Percentiles rank a stretch among this genome's conserved stretches.
phyloP scores from a whole-genome alignment of 2,329 filamentous ascomycete genomes.

The Colletotrichum musae region DNA sequence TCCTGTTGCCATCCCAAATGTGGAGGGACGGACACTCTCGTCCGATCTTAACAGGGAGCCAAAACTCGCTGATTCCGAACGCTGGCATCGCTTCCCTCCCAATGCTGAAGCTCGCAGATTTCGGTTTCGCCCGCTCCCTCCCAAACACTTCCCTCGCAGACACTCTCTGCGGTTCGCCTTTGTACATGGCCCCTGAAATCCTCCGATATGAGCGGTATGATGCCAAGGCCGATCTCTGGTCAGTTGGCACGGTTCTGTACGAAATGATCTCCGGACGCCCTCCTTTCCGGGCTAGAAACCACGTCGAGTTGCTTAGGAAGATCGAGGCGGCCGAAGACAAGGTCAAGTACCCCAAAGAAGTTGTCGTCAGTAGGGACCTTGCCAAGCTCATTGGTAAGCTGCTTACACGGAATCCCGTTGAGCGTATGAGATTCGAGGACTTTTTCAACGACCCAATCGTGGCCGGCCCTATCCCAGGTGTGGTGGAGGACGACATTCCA shows the following conservation, averaged over 20 bases:
- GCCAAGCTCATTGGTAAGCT: slow-evolving; percentile 85
- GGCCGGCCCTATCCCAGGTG: slow-evolving; percentile 81
- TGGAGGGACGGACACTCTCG: slow-evolving; percentile 75
- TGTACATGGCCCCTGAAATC: slow-evolving; percentile 99
- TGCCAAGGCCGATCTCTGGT: slow-evolving; percentile 97
- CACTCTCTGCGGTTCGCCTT: slow-evolving; percentile 93
- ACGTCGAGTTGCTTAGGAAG: slow-evolving; percentile 92
- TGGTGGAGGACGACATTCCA: slow-evolving; percentile 82
- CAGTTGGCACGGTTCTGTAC: slow-evolving; percentile 93
- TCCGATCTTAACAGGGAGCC: slow-evolving; percentile 82
- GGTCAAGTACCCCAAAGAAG: slow-evolving; percentile 85
- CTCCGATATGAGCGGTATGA: slow-evolving; percentile 97
- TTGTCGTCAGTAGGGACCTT: slow-evolving; percentile 79
- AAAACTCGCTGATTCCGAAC: slow-evolving; percentile 84
- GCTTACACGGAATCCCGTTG: slow-evolving; percentile 87
- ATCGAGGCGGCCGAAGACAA: slow-evolving; percentile 91
- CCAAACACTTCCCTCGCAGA: slow-evolving; percentile 94
- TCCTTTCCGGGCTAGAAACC: slow-evolving; percentile 92
- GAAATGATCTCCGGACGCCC: slow-evolving; percentile 95
- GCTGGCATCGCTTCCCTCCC: slow-evolving; percentile 88
- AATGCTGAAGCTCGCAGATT: slow-evolving; percentile 98
- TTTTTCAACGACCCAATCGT: slow-evolving; percentile 87
- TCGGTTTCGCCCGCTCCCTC: slow-evolving; percentile 95
- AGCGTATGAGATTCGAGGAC: slow-evolving; percentile 87
- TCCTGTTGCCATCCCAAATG: slow-evolving; percentile 85